A percentile compares a stretch with the other conserved stretches of the same genome.
These are phyloP conservation scores for Cladosporium sp. DNA, from an alignment of 2,329 filamentous ascomycete genomes.

Conservation along the genomic window DNA sequence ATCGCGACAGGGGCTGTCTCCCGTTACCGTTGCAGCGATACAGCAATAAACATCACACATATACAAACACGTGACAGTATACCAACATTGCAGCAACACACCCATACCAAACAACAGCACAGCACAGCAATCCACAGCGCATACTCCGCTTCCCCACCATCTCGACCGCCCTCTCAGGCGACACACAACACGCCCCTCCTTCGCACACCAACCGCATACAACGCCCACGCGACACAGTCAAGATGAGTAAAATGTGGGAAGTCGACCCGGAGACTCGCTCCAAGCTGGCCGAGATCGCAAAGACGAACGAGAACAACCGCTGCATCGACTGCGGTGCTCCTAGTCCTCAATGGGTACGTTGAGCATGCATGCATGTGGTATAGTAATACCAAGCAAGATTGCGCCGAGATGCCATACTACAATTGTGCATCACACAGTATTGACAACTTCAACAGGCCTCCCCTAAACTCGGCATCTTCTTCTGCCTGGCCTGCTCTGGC, in stretches of 20 bases:
- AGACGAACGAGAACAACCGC: conserved; percentile 78
- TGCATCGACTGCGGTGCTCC: conserved; percentile 96
- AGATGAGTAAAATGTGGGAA: conserved; percentile 84
- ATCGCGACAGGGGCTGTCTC: background rate
- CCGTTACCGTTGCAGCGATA: background rate
- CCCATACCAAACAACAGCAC: background rate
- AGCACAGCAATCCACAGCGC: background rate
- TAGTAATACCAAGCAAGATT: background rate
- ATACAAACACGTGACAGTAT: background rate
- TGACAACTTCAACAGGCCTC: conserved; percentile 47
- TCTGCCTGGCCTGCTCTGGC: conserved; percentile 93
- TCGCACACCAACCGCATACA: conserved; percentile 9
- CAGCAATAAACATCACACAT: background rate
- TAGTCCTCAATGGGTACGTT: conserved; percentile 77
- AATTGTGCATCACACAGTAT: background rate
- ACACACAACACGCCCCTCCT: background rate
- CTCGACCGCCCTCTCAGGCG: background rate
- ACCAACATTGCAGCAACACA: background rate
- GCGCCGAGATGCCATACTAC: too few relatives aligned
- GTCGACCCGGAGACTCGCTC: conserved; percentile 95
- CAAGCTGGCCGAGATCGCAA: conserved; percentile 91
- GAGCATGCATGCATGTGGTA: background rate
- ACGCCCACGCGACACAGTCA: conserved; percentile 14
- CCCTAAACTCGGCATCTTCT: conserved; percentile 97
- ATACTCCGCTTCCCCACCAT: background rate